Evolutionary conservation across 352 stramenopile species (phyloP).

Genomic region (Phytophthora kernoviae): DNA sequence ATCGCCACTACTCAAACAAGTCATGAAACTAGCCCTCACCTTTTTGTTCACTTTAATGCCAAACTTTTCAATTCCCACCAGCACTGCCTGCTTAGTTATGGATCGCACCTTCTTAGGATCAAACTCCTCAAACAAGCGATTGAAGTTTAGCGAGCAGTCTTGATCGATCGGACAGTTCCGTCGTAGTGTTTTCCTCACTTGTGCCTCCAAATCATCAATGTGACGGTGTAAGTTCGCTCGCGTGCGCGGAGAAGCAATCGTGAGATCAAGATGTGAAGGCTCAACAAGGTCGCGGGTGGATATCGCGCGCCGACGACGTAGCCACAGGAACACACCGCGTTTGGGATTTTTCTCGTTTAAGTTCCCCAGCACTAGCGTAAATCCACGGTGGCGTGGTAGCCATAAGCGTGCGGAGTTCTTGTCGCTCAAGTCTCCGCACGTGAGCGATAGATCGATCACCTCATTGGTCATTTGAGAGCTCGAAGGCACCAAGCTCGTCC

Average conservation of each 20-base stretch:
- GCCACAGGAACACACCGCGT: conserved; percentile 69
- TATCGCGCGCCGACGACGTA: conserved; percentile 44
- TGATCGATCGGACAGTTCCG: conserved; percentile 79
- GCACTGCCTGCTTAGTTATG: conserved; percentile 51
- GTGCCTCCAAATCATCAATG: conserved; percentile 68
- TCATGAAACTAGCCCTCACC: conserved; percentile 28
- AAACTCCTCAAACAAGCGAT: conserved; percentile 76
- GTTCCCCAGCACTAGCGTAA: conserved; percentile 72
- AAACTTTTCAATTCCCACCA: conserved; percentile 63
- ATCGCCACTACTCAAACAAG: background rate
- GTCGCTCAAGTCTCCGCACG: conserved; percentile 67
- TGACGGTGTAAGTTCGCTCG: conserved; percentile 50
- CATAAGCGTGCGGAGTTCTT: conserved; percentile 68
- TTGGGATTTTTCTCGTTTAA: conserved; percentile 70
- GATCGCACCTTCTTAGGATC: conserved; percentile 67
- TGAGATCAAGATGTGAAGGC: conserved; percentile 33
- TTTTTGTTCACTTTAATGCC: conserved; percentile 81
- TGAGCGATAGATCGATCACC: conserved; percentile 69
- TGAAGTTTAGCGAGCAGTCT: conserved; percentile 77
- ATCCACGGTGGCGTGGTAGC: conserved; percentile 71
- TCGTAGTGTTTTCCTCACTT: conserved; percentile 72
- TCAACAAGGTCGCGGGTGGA: conserved; percentile 62
- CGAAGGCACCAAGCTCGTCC: conserved; percentile 60
- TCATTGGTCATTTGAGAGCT: conserved; percentile 58
- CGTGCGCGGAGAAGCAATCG: conserved; percentile 45